Evolutionary conservation across 176 grass and related monocot genomes (phyloP), one percentile per base, ranked within the genome.

Genomic region (Zoysia pacifica): DNA sequence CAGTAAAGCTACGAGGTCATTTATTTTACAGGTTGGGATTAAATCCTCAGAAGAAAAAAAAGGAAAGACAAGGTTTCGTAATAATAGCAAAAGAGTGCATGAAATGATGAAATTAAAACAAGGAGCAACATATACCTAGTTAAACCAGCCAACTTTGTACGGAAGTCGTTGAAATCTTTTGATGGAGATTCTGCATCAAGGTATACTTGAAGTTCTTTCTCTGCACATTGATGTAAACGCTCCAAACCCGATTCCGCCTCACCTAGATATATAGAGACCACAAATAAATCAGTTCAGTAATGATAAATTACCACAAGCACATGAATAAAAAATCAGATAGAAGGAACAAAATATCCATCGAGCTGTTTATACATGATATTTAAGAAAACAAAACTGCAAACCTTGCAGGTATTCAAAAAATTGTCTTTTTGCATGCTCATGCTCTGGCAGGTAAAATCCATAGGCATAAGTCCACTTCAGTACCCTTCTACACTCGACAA

Each of bases 391-490:
- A 47, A 83, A 81, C 75, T 82, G 70, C 82, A 65, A 72, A 99
- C 96, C 96, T 95, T 99, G 96, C 28, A 99, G 80, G 86, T 99
- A 99, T 80, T 99, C 96, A 77, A 99, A 99, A 49, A 99, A 99
- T 28, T 93, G 92, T 73, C 93, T 95, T 73, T 95, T 99, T 60
- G 93, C 96, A 82, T 88, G 88, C 82, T 99, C 96, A 70, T 91
- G 76, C 69, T 99, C 96, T 72, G 93, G 96, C 56, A 99, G 89
- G 84, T 95, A 99, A 87, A 79, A 99, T 62, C 96, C 96, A 80
- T 95, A 99, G 6, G 96, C 86, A 80, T 99, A 99, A 65, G 96
- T 99, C 96, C 96, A 99, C 69, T 99, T 99, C 88, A 99, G 86
- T 74, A 99, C 96, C 74, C 96, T 91, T 80, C 96, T 93, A 86